Evolutionary conservation across 2,329 filamentous ascomycete species (phyloP).

Genomic region (Aspergillus piperis): DNA sequence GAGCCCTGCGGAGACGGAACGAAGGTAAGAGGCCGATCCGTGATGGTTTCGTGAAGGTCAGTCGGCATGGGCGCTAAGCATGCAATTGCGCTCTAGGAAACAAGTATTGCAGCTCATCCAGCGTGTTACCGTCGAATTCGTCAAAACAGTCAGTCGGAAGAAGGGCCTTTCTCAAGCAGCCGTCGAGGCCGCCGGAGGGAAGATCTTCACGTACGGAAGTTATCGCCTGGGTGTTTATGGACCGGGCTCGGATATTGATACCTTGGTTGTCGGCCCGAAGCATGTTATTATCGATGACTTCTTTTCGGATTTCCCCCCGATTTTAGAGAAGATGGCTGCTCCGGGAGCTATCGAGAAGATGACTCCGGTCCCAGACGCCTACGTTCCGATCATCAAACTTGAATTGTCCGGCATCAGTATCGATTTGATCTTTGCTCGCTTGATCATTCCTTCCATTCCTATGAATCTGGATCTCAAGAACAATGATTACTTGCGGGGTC

Average conservation of each 20-base stretch:
- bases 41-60: neutral
- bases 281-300: constrained; percentile 89
- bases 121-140: constrained; percentile 79
- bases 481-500: constrained; percentile 77
- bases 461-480: constrained; percentile 75
- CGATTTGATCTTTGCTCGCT: constrained; percentile 84
- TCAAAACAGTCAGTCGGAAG: constrained; percentile 73
- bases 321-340: constrained; percentile 75
- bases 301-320: constrained; percentile 81
- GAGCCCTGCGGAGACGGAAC: constrained; percentile 75
- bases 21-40: constrained; percentile 58
- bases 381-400: constrained; percentile 96
- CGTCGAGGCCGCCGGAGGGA: constrained; percentile 81
- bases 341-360: constrained; percentile 80
- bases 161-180: constrained; percentile 75
- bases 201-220: constrained; percentile 94
- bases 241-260: constrained; percentile 95
- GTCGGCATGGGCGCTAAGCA: constrained; percentile 1
- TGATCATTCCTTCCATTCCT: constrained; percentile 71
- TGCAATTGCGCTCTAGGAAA: constrained; percentile 52
- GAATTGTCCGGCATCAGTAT: constrained; percentile 89
- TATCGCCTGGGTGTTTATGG: constrained; percentile 93
- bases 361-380: constrained; percentile 82
- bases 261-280: constrained; percentile 85
- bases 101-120: constrained; percentile 76